Evolutionary conservation across 371 early-diverging fungal genomes (phyloP), one percentile per base, ranked within the genome.

Genomic region (Syncephalastrum monosporum): DNA sequence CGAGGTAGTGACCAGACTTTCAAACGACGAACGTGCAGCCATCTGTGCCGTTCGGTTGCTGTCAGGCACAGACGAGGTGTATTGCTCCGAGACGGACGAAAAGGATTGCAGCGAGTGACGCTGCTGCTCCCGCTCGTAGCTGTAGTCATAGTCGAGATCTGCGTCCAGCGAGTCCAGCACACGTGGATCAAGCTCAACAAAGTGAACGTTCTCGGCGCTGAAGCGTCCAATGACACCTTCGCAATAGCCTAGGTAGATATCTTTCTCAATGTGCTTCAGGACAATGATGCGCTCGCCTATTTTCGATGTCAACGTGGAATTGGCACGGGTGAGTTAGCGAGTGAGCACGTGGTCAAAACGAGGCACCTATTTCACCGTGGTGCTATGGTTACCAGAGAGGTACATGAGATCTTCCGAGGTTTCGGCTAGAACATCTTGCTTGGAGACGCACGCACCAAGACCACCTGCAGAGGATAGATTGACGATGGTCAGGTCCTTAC

Each of bases 171-270:
- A 75, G 25, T 75, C 75, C 25, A 79, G 52, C 45, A 79, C 80
- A 24, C 77, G 63, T 7, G 80, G 80, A 59, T 79, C 80, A 15
- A 80, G 55, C 60, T 80, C 81, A 4, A 77, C 77, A 68, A 84
- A 84, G 48, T 82, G 80, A 21, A 84, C 84, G 51, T 71, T 76
- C 38, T 73, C 74, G 47, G 82, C 84, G 50, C 73, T 74, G 48
- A 84, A 84, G 12, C 70, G 69, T 0, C 84, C 84, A 50, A 81
- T 62, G 4, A 84, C 77, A 25, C 82, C 84, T 58, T 84, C 80
- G 47, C 84, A 84, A 54, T 77, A 81, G 17, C 84, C 84, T 66
- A 76, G 60, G 47, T 79, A 79, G 7, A 61, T 66, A 52, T 79
- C 80, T 19, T 79, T 59, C 21, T 71, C 57, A 7, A 79, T 58